Base-by-base conservation (phyloP, 805 yeast species). In the Metschnikowia hibisci region DNA sequence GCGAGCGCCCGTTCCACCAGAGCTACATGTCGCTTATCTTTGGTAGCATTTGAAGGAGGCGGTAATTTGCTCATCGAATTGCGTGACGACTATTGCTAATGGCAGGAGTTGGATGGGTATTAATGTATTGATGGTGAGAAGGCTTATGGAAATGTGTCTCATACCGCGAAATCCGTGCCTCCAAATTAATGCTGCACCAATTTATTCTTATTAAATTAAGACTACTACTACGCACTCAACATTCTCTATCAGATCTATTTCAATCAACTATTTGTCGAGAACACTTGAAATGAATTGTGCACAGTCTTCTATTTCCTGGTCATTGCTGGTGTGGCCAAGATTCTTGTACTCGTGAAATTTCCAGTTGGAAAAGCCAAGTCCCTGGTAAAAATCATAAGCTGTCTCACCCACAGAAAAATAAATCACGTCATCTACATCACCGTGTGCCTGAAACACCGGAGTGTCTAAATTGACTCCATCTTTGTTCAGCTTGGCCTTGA, bases 401-500 rank as follows among this genome's bases (percentile, higher is more conserved):
- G 55, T 43, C 32, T 65, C 57, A 2, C 78, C 81, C 18, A 50
- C 61, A 6, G 61, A 50, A 32, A 62, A 64, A 7, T 62, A 55
- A 9, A 91, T 77, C 3, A 90, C 69, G 1, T 84, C 84, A 59
- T 91, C 98, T 3, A 58, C 63, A 4, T 80, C 79, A 26, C 99
- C 98, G 62, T 91, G 97, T 6, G 93, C 95, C 53, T 87, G 86
- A 67, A 89, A 87, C 6, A 87, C 68, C 1, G 96, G 95, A 0
- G 95, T 85, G 6, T 71, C 64, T 12, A 64, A 57, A 58, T 88
- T 87, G 27, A 56, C 52, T 14, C 57, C 56, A 8, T 34, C 41
- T 6, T 58, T 56, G n/a, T 64, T 61, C 11, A 33, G 22, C 14
- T 29, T 36, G 31, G 53, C 54, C 15, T 45, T 46, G 3, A 58